phyloP scores from a whole-genome alignment of 1,284 basidiomycete genomes.

The Cutaneotrichosporon spelunceum region DNA sequence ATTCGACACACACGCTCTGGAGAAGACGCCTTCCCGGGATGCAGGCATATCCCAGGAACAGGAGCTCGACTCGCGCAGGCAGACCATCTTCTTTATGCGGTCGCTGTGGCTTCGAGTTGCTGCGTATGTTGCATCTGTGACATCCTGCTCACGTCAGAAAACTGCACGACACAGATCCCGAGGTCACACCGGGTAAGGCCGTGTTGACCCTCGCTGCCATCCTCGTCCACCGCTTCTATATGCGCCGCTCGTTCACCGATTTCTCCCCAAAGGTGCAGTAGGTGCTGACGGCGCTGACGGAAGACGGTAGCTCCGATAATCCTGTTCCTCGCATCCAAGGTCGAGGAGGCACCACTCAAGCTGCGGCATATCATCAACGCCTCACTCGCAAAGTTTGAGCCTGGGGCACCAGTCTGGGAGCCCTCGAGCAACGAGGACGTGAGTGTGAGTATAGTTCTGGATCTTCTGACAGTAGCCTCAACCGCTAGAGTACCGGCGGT shows the following conservation, averaged over 20 bases:
- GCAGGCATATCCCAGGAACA: slow-evolving; percentile 29
- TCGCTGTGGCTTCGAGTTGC: slow-evolving; percentile 21
- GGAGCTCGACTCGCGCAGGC: slow-evolving; percentile 37
- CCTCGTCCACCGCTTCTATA: slow-evolving; percentile 91
- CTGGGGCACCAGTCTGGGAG: slow-evolving; percentile 26
- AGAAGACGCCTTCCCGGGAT: slow-evolving; percentile 34
- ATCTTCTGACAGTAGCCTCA: slow-evolving; percentile 11
- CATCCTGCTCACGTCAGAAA: neutral
- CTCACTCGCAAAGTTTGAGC: slow-evolving; percentile 37
- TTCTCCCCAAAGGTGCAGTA: slow-evolving; percentile 56
- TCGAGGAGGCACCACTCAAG: slow-evolving; percentile 43
- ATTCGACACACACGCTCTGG: slow-evolving; percentile 27
- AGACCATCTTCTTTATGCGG: slow-evolving; percentile 24
- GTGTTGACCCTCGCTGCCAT: slow-evolving; percentile 74
- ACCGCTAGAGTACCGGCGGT: slow-evolving; percentile 67
- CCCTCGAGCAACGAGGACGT: slow-evolving; percentile 19
- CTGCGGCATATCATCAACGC: slow-evolving; percentile 42
- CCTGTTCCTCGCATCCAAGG: slow-evolving; percentile 87
- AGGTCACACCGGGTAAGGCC: slow-evolving; percentile 25
- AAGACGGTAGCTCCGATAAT: slow-evolving; percentile 85
- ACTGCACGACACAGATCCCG: slow-evolving; percentile 20
- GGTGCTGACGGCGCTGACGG: neutral
- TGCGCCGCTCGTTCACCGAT: slow-evolving; percentile 82
- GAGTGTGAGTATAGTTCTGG: neutral
- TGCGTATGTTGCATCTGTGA: slow-evolving; percentile 2